phyloP scores from a whole-genome alignment of 306 rosid species.

The Senna tora region DNA sequence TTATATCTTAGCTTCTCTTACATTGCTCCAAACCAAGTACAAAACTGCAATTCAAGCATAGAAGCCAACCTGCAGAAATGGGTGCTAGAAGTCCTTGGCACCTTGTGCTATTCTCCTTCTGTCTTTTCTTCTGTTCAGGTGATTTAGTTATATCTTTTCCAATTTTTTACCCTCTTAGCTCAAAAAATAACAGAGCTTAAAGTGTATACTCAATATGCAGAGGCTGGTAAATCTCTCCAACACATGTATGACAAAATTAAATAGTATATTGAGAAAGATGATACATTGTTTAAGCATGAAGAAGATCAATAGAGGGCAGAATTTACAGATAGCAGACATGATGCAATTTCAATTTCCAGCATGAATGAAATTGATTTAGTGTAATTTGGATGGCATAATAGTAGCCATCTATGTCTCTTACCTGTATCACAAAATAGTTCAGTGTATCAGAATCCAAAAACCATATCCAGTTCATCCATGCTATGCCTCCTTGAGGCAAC shows the following conservation, averaged over 20 bases:
- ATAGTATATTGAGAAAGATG: not conserved
- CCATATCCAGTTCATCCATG: slow-evolving; percentile 1
- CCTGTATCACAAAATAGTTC: slow-evolving; percentile 1
- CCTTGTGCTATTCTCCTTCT: slow-evolving; percentile 53
- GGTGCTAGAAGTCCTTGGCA: slow-evolving; percentile 51
- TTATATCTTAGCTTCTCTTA: slow-evolving; percentile 51
- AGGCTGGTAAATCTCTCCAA: slow-evolving; percentile 12
- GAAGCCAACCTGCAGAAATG: slow-evolving; percentile 55
- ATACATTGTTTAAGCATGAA: slow-evolving; percentile 19
- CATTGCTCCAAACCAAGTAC: slow-evolving; percentile 47
- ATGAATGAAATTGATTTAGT: slow-evolving; percentile 9
- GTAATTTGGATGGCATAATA: slow-evolving; percentile 14
- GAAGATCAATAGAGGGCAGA: not conserved
- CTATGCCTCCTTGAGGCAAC: slow-evolving; percentile 25
- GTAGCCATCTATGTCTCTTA: slow-evolving; percentile 10
- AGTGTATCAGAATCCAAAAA: not conserved
- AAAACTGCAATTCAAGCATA: slow-evolving; percentile 37
- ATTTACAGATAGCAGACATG: slow-evolving; percentile 6
- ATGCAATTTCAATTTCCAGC: slow-evolving; percentile 1
- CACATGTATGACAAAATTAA: not conserved
- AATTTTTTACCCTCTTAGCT: slow-evolving; percentile 1
- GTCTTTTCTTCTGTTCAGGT: slow-evolving; percentile 74
- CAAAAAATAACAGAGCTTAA: slow-evolving; percentile 1
- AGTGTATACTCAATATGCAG: not conserved
- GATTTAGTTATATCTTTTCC: slow-evolving; percentile 12